Evolutionary conservation across 1,139 yeast genomes (phyloP), one percentile per base, ranked within the genome.

Genomic region (Debaryomyces sp.): DNA sequence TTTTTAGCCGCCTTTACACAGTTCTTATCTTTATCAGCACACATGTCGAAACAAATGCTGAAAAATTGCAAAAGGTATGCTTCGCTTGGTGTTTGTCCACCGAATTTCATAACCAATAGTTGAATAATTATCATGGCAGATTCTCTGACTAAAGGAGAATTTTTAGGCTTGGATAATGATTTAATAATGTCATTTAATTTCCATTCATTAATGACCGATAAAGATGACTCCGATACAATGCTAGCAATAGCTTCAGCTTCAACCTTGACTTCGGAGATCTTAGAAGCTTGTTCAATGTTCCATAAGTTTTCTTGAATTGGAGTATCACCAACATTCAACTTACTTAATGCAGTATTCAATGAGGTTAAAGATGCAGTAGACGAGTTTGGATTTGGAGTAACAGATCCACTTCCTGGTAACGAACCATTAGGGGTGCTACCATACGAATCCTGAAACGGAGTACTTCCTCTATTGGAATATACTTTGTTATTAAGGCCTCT

Each of bases 11-110:
- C 87, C 63, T 96, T 84, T 62, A 84, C 84, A 41, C 92, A 96
- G 48, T 85, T 81, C 64, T 82, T 85, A 60, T 92, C 98, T 70
- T 94, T 94, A 62, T 94, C 98, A 45, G 94, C 84, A 50, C 83
- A 75, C 53, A 75, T 77, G 66, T 84, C 96, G 66, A 77, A 83
- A 49, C 81, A 87, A 52, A 71, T 70, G 22, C 73, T 74, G 55
- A 82, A 79, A 49, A 80, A 80, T 49, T 81, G 84, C 41, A 85
- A 67, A 50, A 91, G 74, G 63, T 84, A 85, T 1, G 92, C 87
- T 69, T 91, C 97, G 48, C 80, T 81, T 50, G 89, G 95, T 41
- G 89, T 74, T 53, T 78, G 77, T 39, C 88, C 87, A 15, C 87
- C 86, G 57, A 84, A 80, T 55, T 77, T 78, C 56, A 82, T 75